Percentiles rank a stretch among this genome's conserved stretches.
Evolutionary conservation across 106 monocot genomes (phyloP).

Genomic region (Dendrobium chrysotoxum): DNA sequence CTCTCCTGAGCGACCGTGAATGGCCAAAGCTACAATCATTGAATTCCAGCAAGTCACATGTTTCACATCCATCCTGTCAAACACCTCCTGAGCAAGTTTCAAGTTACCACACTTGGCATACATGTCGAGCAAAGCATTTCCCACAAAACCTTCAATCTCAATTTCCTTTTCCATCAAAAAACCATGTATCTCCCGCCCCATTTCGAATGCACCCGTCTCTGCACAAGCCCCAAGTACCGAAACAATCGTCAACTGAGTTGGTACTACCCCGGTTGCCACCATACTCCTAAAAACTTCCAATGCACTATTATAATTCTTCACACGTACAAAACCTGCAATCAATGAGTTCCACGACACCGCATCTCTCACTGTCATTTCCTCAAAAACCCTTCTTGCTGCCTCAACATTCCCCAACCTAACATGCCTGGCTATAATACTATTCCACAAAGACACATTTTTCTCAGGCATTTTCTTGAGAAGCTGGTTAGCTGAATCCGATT

Average conservation of each 20-base stretch:
- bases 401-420: slow-evolving; percentile 31
- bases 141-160: slow-evolving; percentile 52
- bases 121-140: slow-evolving; percentile 63
- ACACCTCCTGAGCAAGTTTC: slow-evolving; percentile 36
- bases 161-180: slow-evolving; percentile 27
- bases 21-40: slow-evolving; percentile 60
- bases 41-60: slow-evolving; percentile 73
- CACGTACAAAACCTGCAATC: slow-evolving; percentile 38
- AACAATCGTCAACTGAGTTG: slow-evolving; percentile 53
- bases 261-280: slow-evolving; percentile 25
- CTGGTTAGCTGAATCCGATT: slow-evolving; percentile 20
- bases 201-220: slow-evolving; percentile 34
- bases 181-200: slow-evolving; percentile 34
- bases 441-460: slow-evolving; percentile 50
- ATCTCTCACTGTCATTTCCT: slow-evolving; percentile 47
- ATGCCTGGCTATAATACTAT: slow-evolving; percentile 28
- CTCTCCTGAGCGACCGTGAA: slow-evolving; percentile 45
- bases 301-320: slow-evolving; percentile 25
- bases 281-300: slow-evolving; percentile 42
- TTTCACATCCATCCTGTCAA: slow-evolving; percentile 52
- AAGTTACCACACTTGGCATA: slow-evolving; percentile 66
- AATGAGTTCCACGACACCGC: slow-evolving; percentile 57
- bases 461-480: slow-evolving; percentile 36
- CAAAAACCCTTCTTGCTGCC: slow-evolving; percentile 40
- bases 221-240: slow-evolving; percentile 64